These are phyloP conservation scores for Moesziomyces globuligerus DNA, from an alignment of 1,284 basidiomycete species.

Conservation along the genomic window DNA sequence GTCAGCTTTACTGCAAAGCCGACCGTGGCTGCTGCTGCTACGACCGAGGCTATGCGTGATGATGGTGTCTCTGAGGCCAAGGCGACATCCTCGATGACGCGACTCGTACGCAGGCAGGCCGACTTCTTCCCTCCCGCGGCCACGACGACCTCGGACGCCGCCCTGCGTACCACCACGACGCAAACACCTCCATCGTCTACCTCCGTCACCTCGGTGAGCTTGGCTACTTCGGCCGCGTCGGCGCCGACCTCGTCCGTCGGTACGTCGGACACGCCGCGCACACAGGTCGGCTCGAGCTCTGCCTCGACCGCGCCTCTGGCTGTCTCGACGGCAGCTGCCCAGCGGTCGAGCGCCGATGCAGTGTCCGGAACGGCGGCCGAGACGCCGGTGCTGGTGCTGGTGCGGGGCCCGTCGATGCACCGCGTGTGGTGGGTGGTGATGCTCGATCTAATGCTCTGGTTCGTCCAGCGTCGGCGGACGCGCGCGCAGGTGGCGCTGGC, in stretches of 20 bases:
- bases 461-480: constrained; percentile 19
- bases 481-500: constrained; percentile 15
- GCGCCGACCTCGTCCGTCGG: too few relatives aligned
- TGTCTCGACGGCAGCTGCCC: too few relatives aligned
- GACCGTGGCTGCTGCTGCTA: background rate
- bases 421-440: constrained; percentile 34
- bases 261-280: too few relatives aligned
- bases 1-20: too few relatives aligned
- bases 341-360: too few relatives aligned
- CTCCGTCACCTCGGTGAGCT: too few relatives aligned
- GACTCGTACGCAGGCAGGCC: constrained; percentile 13
- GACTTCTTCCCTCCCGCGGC: constrained; percentile 14
- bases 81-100: constrained; percentile 9
- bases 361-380: background rate
- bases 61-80: background rate
- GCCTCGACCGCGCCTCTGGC: too few relatives aligned
- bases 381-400: background rate
- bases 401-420: constrained; percentile 11
- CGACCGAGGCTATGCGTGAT: background rate
- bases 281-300: too few relatives aligned
- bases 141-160: background rate
- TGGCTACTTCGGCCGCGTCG: too few relatives aligned
- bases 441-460: constrained; percentile 20
- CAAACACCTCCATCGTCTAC: too few relatives aligned
- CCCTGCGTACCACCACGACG: too few relatives aligned